Evolutionary conservation across 164 flowering plant species (phyloP), one percentile per base, ranked within the genome.

Genomic region (Pachysandra terminalis): DNA sequence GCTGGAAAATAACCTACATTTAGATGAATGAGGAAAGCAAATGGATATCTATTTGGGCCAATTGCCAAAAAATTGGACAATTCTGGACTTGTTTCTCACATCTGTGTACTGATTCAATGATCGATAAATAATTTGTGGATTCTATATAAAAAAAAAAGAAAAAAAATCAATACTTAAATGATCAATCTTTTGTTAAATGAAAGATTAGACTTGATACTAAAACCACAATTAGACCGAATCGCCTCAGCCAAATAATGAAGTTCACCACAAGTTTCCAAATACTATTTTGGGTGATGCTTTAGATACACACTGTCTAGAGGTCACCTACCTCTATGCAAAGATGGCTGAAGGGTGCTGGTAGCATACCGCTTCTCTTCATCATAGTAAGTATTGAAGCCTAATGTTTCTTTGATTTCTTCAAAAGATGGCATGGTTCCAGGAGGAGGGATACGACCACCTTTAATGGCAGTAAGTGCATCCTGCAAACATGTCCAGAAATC

Each of bases 381-480:
- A 73, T 91, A 90, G 60, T 91, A 91, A 8, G 67, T 48, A 68
- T 88, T 86, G 75, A 91, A 91, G 72, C 98, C 98, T 67, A 94
- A 65, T 28, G 80, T 84, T 65, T 94, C 96, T 76, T 91, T 90
- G 9, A 94, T 75, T 79, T 91, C 97, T 54, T 91, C 96, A 82
- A 94, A 91, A 19, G 97, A 75, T 67, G 96, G 93, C 91, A 94
- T 82, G 81, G 85, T 88, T 81, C 91, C 93, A 68, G 98, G 96
- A 61, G 97, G 76, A 64, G 97, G 98, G 13, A 94, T 69, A 10
- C 95, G 91, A 8, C 98, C 98, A 66, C 95, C 85, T 76, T 81
- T 91, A 62, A 94, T 85, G 23, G 93, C 97, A 56, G 27, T 59
- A 52, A 94, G 82, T 35, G 98, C 86, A 77, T 94, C 98, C 98